Base-by-base conservation (phyloP, 2,329 filamentous ascomycete species). In the Colletotrichum melonis region DNA sequence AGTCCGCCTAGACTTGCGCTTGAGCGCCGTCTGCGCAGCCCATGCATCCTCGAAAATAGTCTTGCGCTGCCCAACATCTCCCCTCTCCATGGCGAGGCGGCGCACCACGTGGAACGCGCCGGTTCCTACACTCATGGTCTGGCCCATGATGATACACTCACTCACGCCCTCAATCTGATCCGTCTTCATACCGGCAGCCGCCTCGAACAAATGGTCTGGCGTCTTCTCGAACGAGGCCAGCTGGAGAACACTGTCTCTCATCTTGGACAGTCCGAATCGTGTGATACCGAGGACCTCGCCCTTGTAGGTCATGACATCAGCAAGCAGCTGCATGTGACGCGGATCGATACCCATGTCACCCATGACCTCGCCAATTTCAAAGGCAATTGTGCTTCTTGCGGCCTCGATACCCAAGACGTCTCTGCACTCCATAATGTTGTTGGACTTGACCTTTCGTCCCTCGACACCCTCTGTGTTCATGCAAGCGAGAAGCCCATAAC, bases 231-330 rank as follows among this genome's bases (percentile, higher is more conserved):
- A 99, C 22, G 93, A 96, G 0, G 97, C 97, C 14, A 99, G 89
- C 83, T 99, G 97, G 69, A 99, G 86, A 12, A 98, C 97, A 19
- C 91, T 94, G 82, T 99, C 97, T 64, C 97, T 90, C 93, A 98
- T 98, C 88, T 98, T 99, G 70, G 95, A 94, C 30, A 99, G 88
- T 64, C 97, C 97, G 82, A 98, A 98, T 38, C 97, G 93, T 2
- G 97, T 99, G 81, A 99, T 99, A 64, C 97, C 97, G 22, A 98
- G 89, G 0, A 99, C 94, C 77, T 98, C 96, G 63, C 97, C 97
- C 86, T 98, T 98, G 88, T 96, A 98, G 1, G 97, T 98, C 97
- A 99, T 99, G 67, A 98, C 95, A 79, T 99, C 97, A 12, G 97
- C 96, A 1, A 99, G 90, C 22, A 99, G 89, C 81, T 98, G 93